Evolutionary conservation across 306 rosid species (phyloP).

Genomic region (Nissolia schottii): DNA sequence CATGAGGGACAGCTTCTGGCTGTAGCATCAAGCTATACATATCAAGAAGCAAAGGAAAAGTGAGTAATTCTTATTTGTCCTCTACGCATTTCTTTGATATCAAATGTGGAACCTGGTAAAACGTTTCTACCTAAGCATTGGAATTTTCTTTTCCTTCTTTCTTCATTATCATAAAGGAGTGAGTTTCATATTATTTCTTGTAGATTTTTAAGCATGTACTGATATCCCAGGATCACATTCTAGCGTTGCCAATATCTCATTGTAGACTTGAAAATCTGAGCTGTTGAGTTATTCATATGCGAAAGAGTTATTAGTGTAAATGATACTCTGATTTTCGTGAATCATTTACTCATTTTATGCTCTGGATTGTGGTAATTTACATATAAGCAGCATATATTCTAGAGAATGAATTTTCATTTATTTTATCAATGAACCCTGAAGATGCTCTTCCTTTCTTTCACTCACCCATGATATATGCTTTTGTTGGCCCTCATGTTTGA

Average conservation of each 20-base stretch:
- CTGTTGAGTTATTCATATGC: not conserved
- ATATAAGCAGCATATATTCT: not conserved
- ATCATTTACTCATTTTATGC: not conserved
- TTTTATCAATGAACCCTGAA: not conserved
- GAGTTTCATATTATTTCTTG: not conserved
- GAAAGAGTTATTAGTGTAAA: not conserved
- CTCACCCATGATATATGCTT: not conserved
- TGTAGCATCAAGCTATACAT: constrained; percentile 80
- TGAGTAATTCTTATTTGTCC: constrained; percentile 29
- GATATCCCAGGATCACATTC: not conserved
- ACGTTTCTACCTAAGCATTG: not conserved
- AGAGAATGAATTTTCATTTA: not conserved
- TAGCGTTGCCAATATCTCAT: not conserved
- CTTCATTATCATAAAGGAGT: not conserved
- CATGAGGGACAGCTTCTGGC: constrained; percentile 66
- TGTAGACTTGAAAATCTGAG: not conserved
- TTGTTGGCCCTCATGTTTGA: not conserved
- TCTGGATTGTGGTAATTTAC: not conserved
- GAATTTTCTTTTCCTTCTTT: not conserved
- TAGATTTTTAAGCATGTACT: not conserved
- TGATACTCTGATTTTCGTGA: not conserved
- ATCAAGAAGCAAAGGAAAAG: constrained; percentile 74
- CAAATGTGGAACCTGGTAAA: not conserved
- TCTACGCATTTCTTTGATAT: constrained; percentile 2
- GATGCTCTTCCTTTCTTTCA: not conserved